Base-by-base conservation (phyloP, 208 protist species). In the Crithidia fasciculata region DNA sequence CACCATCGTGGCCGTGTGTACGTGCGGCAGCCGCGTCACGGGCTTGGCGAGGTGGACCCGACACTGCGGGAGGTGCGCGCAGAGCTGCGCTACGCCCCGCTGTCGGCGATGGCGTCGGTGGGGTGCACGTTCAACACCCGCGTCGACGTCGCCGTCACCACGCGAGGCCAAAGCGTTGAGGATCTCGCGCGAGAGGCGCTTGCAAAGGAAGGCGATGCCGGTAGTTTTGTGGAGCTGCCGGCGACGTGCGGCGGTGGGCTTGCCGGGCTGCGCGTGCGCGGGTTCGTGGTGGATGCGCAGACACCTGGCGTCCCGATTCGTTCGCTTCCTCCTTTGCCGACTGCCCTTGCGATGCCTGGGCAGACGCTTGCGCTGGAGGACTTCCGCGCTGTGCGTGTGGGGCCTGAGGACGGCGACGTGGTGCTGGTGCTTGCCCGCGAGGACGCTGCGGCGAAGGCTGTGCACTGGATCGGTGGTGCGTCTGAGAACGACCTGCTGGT, bases 361-460 rank as follows among this genome's bases (percentile, higher is more conserved):
- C 82, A 91, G 75, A 81, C 81, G 64, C 68, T 88, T 3, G 78
- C 86, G 64, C 76, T 91, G 74, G 86, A 88, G 76, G 86, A 91
- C 78, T 83, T 87, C 68, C 69, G 60, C n/a, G 49, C 67, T n/a
- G 58, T 85, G 59, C 74, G 50, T 15, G 80, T 76, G 44, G 73
- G 47, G 45, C 63, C 59, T 57, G 68, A 72, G 40, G 67, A 47
- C 13, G 50, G 66, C 40, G 76, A 72, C 43, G 72, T 71, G 44
- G 70, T 79, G 50, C 73, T 86, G 15, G 61, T 84, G 47, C 52
- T 83, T 57, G 73, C 80, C 19, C 74, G 73, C 50, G 66, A 45
- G 62, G 82, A 86, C 53, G 79, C 78, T 37, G 72, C 56, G n/a
- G 64, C 69, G 65, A 61, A 68, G 64, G 72, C 66, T 5, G 71